Percentiles rank a stretch among this genome's conserved stretches.
Conservation (phyloP, 2,329 filamentous ascomycete genomes). For the Parastagonospora avenae region DNA sequence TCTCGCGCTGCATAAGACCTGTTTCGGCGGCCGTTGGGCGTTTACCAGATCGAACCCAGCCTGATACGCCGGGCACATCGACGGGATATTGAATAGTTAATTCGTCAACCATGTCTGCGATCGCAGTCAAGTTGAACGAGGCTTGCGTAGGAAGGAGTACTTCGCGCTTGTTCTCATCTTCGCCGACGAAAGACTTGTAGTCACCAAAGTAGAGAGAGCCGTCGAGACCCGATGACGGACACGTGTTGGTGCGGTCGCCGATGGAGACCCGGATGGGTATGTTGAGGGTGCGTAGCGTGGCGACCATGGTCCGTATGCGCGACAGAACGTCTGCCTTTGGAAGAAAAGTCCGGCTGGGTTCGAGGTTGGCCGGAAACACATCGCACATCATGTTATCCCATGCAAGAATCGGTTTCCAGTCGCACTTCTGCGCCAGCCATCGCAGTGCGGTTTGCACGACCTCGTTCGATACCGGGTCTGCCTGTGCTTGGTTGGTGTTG, state of each 20-base stretch:
- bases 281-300: constrained; percentile 30
- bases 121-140: constrained; percentile 36
- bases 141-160: constrained; percentile 39
- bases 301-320: constrained; percentile 38
- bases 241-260: constrained; percentile 34
- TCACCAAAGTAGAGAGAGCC: constrained; percentile 44
- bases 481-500: constrained; percentile 14
- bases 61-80: constrained; percentile 38
- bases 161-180: constrained; percentile 30
- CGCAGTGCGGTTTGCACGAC: constrained; percentile 40
- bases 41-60: constrained; percentile 30
- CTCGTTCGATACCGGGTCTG: constrained; percentile 35
- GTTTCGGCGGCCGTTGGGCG: constrained; percentile 30
- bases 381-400: constrained; percentile 47
- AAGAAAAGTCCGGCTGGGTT: constrained; percentile 32
- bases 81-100: constrained; percentile 42
- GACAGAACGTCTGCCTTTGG: constrained; percentile 39
- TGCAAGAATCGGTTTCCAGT: constrained; percentile 40
- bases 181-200: constrained; percentile 38
- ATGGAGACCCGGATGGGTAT: constrained; percentile 44
- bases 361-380: constrained; percentile 43
- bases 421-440: constrained; percentile 39
- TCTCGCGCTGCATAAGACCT: constrained; percentile 37
- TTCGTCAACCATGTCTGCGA: constrained; percentile 44
- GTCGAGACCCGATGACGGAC: constrained; percentile 35